Base-by-base conservation (phyloP, 225 moss, liverwort and hornwort species). In the Pleurozium schreberi region DNA sequence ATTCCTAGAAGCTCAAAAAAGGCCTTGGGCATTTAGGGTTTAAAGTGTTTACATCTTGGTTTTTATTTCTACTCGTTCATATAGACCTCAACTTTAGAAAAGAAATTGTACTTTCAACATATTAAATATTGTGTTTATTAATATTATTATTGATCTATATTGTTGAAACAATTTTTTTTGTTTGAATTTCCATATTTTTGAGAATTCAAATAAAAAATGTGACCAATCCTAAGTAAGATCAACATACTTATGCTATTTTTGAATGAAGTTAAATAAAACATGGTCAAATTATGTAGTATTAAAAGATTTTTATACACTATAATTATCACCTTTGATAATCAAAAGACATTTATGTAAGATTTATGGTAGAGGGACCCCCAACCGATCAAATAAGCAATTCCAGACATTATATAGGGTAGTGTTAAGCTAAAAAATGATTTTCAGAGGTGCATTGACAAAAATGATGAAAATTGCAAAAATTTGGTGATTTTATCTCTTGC, bases 51-150 rank as follows among this genome's bases (percentile, higher is more conserved):
- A 45, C 11, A 49, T 49, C 11, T 49, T 49, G 49, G n/a, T n/a
- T n/a, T n/a, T n/a, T 10, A 43, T 43, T 71, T 28, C 6, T 1
- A 27, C 43, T 26, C 1, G 0, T 70, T 26, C 8, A 0, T 5
- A 10, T 17, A 10, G 8, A 71, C 71, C 1, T 73, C 17, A 45
- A 28, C 15, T 45, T 28, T 17, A 10, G 28, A 28, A 45, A 71
- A 2, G 8, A 73, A 17, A 17, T 45, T 18, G 6, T 73, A 3
- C 6, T 73, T 18, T 2, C 10, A 10, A 45, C 10, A 17, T 45
- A 28, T 45, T 3, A 10, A 28, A 45, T 73, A 73, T 0, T 28
- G 40, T 10, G 30, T 28, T 45, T 71, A 10, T n/a, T n/a, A n/a
- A n/a, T 45, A 73, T 0, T 45, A 28, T 10, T 45, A 28, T 10